phyloP scores from a whole-genome alignment of 192 early-diverging fungal genomes.

The Thamnidium elegans region DNA sequence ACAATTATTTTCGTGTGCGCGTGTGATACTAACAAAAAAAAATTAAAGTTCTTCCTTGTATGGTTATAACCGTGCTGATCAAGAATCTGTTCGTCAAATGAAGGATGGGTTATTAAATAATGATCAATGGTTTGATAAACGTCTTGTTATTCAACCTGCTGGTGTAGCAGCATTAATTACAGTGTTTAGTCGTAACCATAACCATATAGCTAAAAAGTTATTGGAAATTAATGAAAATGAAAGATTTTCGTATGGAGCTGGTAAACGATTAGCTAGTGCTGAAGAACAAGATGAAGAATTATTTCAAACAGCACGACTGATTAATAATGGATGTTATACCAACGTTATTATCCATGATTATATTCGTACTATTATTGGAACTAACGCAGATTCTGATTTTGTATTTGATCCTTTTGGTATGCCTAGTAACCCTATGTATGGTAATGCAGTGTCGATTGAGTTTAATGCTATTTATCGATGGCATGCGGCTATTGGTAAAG shows the following conservation, averaged over 20 bases:
- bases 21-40: not conserved
- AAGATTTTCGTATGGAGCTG: conserved; percentile 35
- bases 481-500: conserved; percentile 44
- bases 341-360: conserved; percentile 47
- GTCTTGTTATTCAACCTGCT: conserved; percentile 24
- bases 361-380: conserved; percentile 44
- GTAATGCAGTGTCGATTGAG: conserved; percentile 44
- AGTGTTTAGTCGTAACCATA: conserved; percentile 50
- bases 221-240: conserved; percentile 39
- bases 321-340: conserved; percentile 45
- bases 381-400: conserved; percentile 29
- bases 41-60: conserved; percentile 34
- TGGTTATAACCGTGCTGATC: conserved; percentile 35
- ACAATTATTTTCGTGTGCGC: not conserved
- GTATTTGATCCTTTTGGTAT: conserved; percentile 30
- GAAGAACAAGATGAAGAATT: conserved; percentile 43
- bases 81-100: conserved; percentile 22
- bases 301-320: conserved; percentile 50
- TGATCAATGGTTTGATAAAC: conserved; percentile 26
- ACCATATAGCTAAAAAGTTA: conserved; percentile 47
- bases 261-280: not conserved
- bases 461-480: conserved; percentile 46
- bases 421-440: conserved; percentile 12
- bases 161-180: conserved; percentile 39
- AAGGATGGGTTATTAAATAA: conserved; percentile 22